A percentile compares a stretch with the other conserved stretches of the same genome.
Evolutionary conservation across 495 filamentous ascomycete species (phyloP).

Genomic region (Alectoria sarmentosa): DNA sequence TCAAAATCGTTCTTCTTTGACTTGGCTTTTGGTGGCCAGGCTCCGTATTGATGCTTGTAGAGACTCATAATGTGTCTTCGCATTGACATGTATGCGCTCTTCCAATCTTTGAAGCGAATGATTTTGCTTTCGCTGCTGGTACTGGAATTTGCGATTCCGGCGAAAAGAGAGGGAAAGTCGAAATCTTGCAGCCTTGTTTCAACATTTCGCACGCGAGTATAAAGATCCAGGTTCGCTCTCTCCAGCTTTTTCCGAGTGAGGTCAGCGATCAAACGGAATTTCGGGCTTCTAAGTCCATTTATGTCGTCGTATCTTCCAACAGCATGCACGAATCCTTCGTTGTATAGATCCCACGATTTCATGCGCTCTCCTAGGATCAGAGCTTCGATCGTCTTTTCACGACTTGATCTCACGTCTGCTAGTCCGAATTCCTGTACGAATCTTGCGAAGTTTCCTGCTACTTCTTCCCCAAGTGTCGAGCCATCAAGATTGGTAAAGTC

Average conservation of each 20-base stretch:
- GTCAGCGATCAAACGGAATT: constrained; percentile 59
- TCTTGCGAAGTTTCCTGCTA: constrained; percentile 63
- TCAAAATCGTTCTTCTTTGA: constrained; percentile 91
- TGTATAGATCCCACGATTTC: constrained; percentile 73
- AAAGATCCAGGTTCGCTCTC: constrained; percentile 71
- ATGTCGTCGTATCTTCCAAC: constrained; percentile 81
- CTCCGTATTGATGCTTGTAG: constrained; percentile 78
- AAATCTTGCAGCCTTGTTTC: constrained; percentile 68
- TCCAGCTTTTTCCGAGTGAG: constrained; percentile 73
- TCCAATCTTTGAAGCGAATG: constrained; percentile 82
- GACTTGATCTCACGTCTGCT: constrained; percentile 72
- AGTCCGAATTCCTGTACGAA: constrained; percentile 70
- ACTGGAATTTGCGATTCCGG: constrained; percentile 77
- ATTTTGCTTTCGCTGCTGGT: constrained; percentile 63
- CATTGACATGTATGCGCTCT: constrained; percentile 60
- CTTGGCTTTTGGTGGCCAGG: constrained; percentile 87
- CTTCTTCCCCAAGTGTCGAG: constrained; percentile 75
- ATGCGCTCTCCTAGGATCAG: constrained; percentile 82
- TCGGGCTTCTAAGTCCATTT: constrained; percentile 56
- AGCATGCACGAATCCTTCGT: constrained; percentile 88
- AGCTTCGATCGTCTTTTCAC: constrained; percentile 86
- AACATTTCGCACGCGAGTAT: constrained; percentile 56
- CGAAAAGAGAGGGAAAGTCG: constrained; percentile 84
- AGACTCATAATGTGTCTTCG: constrained; percentile 66
- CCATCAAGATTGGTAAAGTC: constrained; percentile 77